Conservation (phyloP, 352 stramenopile species). For the Phytophthora tubulina region DNA sequence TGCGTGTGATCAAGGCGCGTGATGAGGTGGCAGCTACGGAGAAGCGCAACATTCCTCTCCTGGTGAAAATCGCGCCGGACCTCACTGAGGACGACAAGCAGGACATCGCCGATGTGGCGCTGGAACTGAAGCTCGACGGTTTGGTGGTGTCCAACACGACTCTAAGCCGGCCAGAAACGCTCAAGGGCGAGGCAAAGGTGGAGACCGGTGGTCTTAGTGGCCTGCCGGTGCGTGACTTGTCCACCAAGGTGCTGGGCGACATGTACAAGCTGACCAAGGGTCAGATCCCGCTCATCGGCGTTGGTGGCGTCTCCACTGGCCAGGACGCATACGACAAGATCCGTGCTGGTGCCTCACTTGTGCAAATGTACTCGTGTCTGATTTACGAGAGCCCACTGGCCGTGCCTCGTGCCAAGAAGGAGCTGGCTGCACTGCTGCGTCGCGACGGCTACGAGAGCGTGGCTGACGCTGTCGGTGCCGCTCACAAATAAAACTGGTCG, state of each 20-base stretch:
- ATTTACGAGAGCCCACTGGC: constrained; percentile 92
- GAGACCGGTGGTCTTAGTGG: constrained; percentile 97
- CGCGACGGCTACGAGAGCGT: constrained; percentile 88
- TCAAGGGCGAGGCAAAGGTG: constrained; percentile 77
- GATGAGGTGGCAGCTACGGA: constrained; percentile 67
- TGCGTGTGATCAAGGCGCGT: constrained; percentile 72
- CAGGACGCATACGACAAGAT: constrained; percentile 99
- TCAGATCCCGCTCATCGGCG: constrained; percentile 96
- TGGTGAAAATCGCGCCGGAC: constrained; percentile 99
- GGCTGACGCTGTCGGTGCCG: constrained; percentile 85
- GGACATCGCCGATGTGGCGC: constrained; percentile 93
- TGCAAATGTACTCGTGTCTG: constrained; percentile 96
- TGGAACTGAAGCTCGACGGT: constrained; percentile 92
- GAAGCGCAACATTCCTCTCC: constrained; percentile 86
- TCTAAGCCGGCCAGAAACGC: constrained; percentile 84
- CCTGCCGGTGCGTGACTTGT: constrained; percentile 92
- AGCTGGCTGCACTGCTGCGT: constrained; percentile 84
- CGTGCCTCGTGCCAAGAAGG: constrained; percentile 89
- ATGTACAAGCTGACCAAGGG: constrained; percentile 96
- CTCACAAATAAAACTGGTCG: constrained; percentile 60
- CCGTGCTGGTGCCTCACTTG: constrained; percentile 94
- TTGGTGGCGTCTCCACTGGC: constrained; percentile 92
- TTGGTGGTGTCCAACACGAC: constrained; percentile 99
- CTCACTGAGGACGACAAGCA: constrained; percentile 95
- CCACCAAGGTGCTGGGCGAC: constrained; percentile 94